Evolutionary conservation across 2,329 filamentous ascomycete genomes (phyloP).

Genomic region (Pseudogymnoascus verrucosus): DNA sequence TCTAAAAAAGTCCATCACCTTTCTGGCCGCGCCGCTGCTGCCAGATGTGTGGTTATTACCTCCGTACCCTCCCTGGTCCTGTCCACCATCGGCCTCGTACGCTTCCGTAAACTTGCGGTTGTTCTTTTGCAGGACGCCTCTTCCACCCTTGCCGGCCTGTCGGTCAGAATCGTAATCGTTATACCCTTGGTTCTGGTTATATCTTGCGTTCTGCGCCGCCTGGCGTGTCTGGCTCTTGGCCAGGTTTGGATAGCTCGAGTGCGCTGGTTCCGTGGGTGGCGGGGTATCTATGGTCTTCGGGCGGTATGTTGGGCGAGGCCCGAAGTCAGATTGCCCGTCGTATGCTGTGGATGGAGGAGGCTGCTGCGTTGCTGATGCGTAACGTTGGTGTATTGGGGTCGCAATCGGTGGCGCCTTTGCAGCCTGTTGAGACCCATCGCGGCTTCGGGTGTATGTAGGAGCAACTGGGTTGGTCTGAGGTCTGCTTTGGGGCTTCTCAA

Average conservation of each 20-base stretch:
- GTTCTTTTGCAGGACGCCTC: slow-evolving; percentile 68
- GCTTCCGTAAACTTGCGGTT: slow-evolving; percentile 81
- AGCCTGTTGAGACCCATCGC: slow-evolving; percentile 28
- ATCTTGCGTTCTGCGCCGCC: slow-evolving; percentile 41
- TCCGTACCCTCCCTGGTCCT: slow-evolving; percentile 55
- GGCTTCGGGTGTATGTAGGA: slow-evolving; percentile 20
- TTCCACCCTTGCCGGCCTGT: slow-evolving; percentile 30
- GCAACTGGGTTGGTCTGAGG: neutral
- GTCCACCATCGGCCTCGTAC: slow-evolving; percentile 68
- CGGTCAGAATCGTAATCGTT: slow-evolving; percentile 37
- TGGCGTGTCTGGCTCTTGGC: slow-evolving; percentile 3
- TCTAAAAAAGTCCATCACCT: slow-evolving; percentile 98
- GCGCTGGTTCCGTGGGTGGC: slow-evolving; percentile 38
- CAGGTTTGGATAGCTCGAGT: slow-evolving; percentile 1
- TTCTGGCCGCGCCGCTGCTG: slow-evolving; percentile 77
- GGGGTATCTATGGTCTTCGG: slow-evolving; percentile 38
- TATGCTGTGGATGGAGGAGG: neutral
- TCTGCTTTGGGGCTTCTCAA: neutral
- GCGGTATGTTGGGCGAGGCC: slow-evolving; percentile 30
- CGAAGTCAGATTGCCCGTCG: slow-evolving; percentile 1
- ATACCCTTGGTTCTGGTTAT: slow-evolving; percentile 38
- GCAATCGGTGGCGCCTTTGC: slow-evolving; percentile 32
- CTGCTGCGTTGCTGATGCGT: slow-evolving; percentile 25
- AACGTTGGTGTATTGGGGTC: slow-evolving; percentile 35
- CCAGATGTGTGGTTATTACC: slow-evolving; percentile 58